phyloP scores from a whole-genome alignment of 106 monocot species.

The Apostasia ramifera region DNA sequence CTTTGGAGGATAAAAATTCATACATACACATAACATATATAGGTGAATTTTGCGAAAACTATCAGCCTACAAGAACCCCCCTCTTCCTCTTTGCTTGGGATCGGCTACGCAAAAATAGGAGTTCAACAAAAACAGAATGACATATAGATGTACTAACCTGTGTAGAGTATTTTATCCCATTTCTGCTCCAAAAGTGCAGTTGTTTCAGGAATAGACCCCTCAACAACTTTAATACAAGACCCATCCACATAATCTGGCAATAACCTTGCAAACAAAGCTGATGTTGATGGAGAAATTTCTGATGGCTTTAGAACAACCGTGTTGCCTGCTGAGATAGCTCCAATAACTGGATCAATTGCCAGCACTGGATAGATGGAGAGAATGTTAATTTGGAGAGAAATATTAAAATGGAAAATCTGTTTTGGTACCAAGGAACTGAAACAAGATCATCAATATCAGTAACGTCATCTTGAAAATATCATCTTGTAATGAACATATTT shows the following conservation, averaged over 20 bases:
- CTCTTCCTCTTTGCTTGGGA: too few relatives aligned
- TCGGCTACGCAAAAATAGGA: too few relatives aligned
- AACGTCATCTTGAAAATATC: too few relatives aligned
- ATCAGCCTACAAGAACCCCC: too few relatives aligned
- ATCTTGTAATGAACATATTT: too few relatives aligned
- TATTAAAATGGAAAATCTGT: background rate
- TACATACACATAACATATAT: too few relatives aligned
- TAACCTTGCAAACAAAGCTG: constrained; percentile 39
- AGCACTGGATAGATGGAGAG: constrained; percentile 21
- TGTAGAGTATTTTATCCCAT: constrained; percentile 91
- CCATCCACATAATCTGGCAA: constrained; percentile 53
- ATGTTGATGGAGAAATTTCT: constrained; percentile 45
- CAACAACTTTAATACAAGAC: constrained; percentile 67
- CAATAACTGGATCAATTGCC: constrained; percentile 51
- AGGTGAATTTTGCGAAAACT: too few relatives aligned
- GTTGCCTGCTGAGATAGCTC: constrained; percentile 64
- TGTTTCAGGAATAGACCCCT: constrained; percentile 60
- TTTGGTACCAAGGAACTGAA: background rate
- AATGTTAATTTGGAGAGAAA: background rate
- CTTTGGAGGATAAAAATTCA: too few relatives aligned
- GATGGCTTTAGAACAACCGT: constrained; percentile 62
- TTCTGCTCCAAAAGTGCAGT: constrained; percentile 69
- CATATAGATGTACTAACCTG: constrained; percentile 31
- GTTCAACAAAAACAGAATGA: background rate
- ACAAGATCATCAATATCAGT: background rate